phyloP scores from a whole-genome alignment of 2,329 filamentous ascomycete genomes.

The Chaetoscypha palmicola region DNA sequence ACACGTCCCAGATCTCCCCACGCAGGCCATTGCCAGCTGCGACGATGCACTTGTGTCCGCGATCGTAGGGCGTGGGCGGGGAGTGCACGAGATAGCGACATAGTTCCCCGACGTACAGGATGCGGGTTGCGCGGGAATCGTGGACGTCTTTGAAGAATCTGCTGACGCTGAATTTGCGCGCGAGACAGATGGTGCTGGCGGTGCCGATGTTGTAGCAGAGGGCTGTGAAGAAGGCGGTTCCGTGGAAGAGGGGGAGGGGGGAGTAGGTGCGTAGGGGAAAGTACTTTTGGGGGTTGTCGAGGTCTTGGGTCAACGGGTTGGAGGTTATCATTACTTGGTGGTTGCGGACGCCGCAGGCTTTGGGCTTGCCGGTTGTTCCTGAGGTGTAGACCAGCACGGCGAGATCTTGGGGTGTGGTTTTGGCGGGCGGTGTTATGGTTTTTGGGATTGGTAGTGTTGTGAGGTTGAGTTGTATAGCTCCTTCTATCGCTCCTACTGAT shows the following conservation, averaged over 20 bases:
- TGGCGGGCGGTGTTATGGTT: slow-evolving; percentile 25
- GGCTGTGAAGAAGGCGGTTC: slow-evolving; percentile 40
- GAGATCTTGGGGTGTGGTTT: slow-evolving; percentile 32
- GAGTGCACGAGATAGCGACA: slow-evolving; percentile 41
- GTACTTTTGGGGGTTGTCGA: slow-evolving; percentile 35
- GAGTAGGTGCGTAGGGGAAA: slow-evolving; percentile 40
- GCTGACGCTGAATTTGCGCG: slow-evolving; percentile 39
- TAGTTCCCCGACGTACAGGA: slow-evolving; percentile 42
- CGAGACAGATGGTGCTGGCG: slow-evolving; percentile 36
- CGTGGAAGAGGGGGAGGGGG: slow-evolving; percentile 42
- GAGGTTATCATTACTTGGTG: slow-evolving; percentile 33
- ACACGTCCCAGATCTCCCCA: slow-evolving; percentile 41
- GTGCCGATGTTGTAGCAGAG: slow-evolving; percentile 36
- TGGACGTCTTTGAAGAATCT: slow-evolving; percentile 40
- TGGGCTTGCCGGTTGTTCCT: slow-evolving; percentile 41
- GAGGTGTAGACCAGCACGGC: slow-evolving; percentile 40
- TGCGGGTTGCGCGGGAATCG: slow-evolving; percentile 36
- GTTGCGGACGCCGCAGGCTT: slow-evolving; percentile 38
- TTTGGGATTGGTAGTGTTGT: slow-evolving; percentile 13
- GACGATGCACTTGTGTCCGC: slow-evolving; percentile 37
- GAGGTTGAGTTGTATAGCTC: slow-evolving; percentile 12
- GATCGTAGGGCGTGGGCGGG: slow-evolving; percentile 38
- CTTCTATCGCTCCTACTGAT: slow-evolving; percentile 2
- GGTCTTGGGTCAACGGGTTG: slow-evolving; percentile 32
- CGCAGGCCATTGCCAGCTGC: slow-evolving; percentile 42